Base-by-base conservation (phyloP, 2,329 filamentous ascomycete genomes). In the Fusarium humuli region DNA sequence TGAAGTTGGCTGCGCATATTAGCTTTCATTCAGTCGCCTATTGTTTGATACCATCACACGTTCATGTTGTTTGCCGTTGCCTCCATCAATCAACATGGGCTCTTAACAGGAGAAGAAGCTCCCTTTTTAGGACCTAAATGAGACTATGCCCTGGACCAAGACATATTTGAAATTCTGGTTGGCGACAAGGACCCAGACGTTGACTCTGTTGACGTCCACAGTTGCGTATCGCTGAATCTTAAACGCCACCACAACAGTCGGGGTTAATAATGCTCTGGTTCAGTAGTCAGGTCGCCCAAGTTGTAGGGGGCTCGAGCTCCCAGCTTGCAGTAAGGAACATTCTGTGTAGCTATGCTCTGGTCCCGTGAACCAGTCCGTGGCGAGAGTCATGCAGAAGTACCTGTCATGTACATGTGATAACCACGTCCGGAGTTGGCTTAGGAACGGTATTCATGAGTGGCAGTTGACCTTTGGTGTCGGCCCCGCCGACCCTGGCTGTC, bases 401-500 rank as follows among this genome's bases (percentile, higher is more conserved):
- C 50, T 40, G 52, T 30, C 30, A 58, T 64, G 73, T 72, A 75
- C 73, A 75, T 73, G 72, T 75, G 73, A 75, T 75, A 65, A 67
- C 60, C 57, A 71, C 62, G 45, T 71, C 73, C 73, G 73, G 73
- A 75, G 72, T 75, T 75, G 73, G 73, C 48, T 71, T 75, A 73
- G 74, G 60, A 60, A 70, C 57, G 71, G 73, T 61, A 61, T 59
- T 52, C 61, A 64, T 64, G 67, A 65, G 74, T 76, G 74, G 74
- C 74, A 75, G 74, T 76, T 75, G 70, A 73, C 73, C 72, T 76
- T 71, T 45, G 61, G 58, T 57, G 61, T 75, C 74, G 74, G 74
- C 69, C 70, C 73, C 72, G 70, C 74, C 74, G 74, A 75, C 68
- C 54, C 64, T 66, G 67, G 67, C 59, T 29, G 37, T 57, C 54